These are phyloP conservation scores for Phytophthora citricola DNA, from an alignment of 352 stramenopile species.

Conservation along the genomic window DNA sequence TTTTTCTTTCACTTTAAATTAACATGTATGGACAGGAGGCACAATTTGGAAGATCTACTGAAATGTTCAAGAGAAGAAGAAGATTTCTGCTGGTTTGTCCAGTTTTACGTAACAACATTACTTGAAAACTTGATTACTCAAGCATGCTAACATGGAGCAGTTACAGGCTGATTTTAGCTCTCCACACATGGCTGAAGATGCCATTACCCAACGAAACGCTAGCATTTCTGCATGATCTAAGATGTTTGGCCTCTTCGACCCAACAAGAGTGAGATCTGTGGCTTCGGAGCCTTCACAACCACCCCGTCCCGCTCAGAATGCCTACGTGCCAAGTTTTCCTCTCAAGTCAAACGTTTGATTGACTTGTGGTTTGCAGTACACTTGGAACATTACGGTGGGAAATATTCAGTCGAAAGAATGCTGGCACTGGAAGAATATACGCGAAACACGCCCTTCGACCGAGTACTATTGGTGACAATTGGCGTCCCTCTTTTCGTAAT, in stretches of 20 bases:
- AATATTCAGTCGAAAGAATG: constrained; percentile 34
- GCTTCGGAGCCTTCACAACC: background rate
- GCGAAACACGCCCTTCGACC: constrained; percentile 11
- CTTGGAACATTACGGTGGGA: constrained; percentile 25
- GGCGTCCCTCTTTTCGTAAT: constrained; percentile 16
- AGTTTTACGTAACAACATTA: too few species aligned
- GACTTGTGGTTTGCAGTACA: constrained; percentile 12
- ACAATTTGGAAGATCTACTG: too few species aligned
- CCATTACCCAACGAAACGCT: background rate
- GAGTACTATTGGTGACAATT: constrained; percentile 18
- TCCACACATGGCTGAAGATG: background rate
- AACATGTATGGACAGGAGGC: too few species aligned
- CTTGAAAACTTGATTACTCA: too few species aligned
- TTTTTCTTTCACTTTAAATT: too few species aligned
- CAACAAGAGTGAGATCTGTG: background rate
- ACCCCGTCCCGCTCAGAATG: background rate
- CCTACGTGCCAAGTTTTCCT: background rate
- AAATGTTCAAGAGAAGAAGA: too few species aligned
- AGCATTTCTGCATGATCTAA: background rate
- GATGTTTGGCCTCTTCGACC: background rate
- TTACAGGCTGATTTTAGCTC: background rate
- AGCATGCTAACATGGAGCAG: too few species aligned
- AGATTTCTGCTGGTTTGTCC: too few species aligned
- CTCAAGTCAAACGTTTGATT: background rate
- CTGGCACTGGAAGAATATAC: constrained; percentile 34